Percentiles rank a stretch among this genome's conserved stretches.
phyloP scores from a whole-genome alignment of 805 yeast genomes.

The Myxozyma udenii region DNA sequence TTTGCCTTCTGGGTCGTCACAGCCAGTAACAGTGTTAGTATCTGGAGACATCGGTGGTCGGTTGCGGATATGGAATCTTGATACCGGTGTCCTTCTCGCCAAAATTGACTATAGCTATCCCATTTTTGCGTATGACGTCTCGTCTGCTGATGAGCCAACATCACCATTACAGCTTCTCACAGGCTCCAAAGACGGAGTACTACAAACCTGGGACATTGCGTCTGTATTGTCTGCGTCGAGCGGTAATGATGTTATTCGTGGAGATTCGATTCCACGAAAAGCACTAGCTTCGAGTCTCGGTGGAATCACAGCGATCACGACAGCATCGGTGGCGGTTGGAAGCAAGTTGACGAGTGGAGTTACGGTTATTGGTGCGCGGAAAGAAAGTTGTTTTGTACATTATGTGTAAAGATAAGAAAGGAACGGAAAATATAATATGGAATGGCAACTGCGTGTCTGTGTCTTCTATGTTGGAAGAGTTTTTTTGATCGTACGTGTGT shows the following conservation, averaged over 20 bases:
- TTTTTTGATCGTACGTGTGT: too few species aligned
- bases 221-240: not conserved
- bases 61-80: slow-evolving; percentile 22
- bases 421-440: too few species aligned
- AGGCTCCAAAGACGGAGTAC: slow-evolving; percentile 24
- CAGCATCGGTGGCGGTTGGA: slow-evolving; percentile 4
- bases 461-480: too few species aligned
- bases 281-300: slow-evolving; percentile 7
- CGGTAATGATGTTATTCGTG: not conserved
- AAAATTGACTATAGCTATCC: slow-evolving; percentile 22
- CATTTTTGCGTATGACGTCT: slow-evolving; percentile 18
- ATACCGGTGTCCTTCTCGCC: slow-evolving; percentile 12
- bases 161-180: slow-evolving; percentile 10
- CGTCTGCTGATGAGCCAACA: not conserved
- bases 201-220: slow-evolving; percentile 15
- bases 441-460: too few species aligned
- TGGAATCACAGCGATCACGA: slow-evolving; percentile 20
- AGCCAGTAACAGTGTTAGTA: slow-evolving; percentile 1
- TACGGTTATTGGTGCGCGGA: slow-evolving; percentile 8
- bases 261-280: not conserved
- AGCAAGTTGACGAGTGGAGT: not conserved
- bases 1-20: not conserved
- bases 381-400: slow-evolving; percentile 12
- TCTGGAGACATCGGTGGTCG: slow-evolving; percentile 24
- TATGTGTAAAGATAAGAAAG: slow-evolving; percentile 1